Evolutionary conservation across 2,329 filamentous ascomycete species (phyloP).

Genomic region (Aspergillus calidoustus): DNA sequence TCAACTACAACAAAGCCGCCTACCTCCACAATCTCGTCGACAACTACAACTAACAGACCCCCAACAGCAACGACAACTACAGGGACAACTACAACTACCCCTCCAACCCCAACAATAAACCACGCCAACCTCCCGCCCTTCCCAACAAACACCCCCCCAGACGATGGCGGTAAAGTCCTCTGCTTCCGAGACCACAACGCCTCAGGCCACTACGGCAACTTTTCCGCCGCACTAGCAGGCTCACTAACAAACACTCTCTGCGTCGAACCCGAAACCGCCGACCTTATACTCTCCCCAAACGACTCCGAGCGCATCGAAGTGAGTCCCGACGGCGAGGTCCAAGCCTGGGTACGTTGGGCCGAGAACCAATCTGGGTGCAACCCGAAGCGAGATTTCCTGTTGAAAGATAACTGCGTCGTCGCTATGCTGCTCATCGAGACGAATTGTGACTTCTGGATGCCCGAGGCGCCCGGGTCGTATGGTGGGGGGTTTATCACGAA

Average conservation of each 20-base stretch:
- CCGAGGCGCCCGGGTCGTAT: neutral
- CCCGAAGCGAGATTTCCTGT: neutral
- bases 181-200: conserved; percentile 11
- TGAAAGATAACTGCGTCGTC: neutral
- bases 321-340: neutral
- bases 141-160: too few relatives aligned
- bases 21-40: neutral
- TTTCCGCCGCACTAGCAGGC: neutral
- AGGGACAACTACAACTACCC: neutral
- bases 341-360: conserved; percentile 8
- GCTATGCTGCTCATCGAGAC: neutral
- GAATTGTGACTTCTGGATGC: neutral
- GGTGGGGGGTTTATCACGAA: neutral
- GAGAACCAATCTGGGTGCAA: neutral
- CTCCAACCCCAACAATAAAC: conserved; percentile 46
- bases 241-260: neutral
- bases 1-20: neutral
- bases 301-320: neutral
- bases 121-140: conserved; percentile 80
- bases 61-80: neutral
- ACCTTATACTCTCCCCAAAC: neutral
- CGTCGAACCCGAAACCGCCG: too few relatives aligned
- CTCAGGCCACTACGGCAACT: neutral
- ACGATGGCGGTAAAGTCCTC: neutral
- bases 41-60: neutral